Evolutionary conservation across 257 asterid species (phyloP).

Genomic region (Vinca minor): DNA sequence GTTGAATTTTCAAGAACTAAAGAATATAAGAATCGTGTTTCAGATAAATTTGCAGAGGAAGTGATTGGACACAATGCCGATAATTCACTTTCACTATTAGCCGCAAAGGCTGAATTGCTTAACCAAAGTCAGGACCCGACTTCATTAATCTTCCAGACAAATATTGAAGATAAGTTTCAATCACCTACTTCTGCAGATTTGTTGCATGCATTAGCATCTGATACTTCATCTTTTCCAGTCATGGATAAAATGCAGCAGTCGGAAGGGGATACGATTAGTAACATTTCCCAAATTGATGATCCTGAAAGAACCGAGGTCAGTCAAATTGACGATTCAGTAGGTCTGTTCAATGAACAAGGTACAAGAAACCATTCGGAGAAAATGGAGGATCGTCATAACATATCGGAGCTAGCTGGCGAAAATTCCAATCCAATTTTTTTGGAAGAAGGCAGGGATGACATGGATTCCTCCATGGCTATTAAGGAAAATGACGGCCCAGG

Average conservation of each 20-base stretch:
- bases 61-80: constrained; percentile 12
- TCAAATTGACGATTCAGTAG: background rate
- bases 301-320: constrained; percentile 4
- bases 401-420: constrained; percentile 4
- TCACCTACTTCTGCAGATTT: constrained; percentile 2
- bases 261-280: background rate
- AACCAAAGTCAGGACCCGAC: constrained; percentile 11
- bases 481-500: constrained; percentile 18
- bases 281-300: background rate
- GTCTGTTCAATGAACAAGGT: no score
- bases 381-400: background rate
- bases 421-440: no score
- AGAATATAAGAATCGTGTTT: constrained; percentile 9
- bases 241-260: background rate
- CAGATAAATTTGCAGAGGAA: constrained; percentile 8
- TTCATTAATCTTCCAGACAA: background rate
- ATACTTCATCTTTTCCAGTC: constrained; percentile 3
- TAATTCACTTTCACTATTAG: constrained; percentile 16
- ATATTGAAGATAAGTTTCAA: constrained; percentile 10
- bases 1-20: constrained; percentile 32
- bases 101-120: constrained; percentile 18
- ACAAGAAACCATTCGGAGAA: constrained; percentile 5
- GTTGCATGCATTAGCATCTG: constrained; percentile 7
- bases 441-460: constrained; percentile 4
- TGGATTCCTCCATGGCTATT: constrained; percentile 1